These are phyloP conservation scores for Cichorium intybus DNA, from an alignment of 140 eudicot species.

Conservation along the genomic window DNA sequence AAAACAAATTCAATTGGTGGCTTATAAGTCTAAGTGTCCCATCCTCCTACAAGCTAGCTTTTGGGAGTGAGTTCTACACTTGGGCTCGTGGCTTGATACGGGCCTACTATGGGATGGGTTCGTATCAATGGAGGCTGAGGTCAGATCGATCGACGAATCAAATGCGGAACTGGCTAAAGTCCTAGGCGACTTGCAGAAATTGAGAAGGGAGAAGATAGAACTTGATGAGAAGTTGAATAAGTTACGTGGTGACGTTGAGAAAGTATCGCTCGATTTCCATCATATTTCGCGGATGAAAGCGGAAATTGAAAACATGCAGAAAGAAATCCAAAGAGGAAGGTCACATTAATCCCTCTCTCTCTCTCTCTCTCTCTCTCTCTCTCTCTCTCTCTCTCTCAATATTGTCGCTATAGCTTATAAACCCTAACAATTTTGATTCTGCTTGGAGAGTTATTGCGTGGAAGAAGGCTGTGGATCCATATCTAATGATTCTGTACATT, in stretches of 20 bases:
- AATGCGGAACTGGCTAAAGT: slow-evolving; percentile 35
- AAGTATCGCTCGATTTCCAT: slow-evolving; percentile 20
- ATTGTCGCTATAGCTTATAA: background rate
- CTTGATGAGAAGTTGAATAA: slow-evolving; percentile 37
- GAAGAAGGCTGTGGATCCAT: background rate
- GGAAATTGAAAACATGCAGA: slow-evolving; percentile 48
- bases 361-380: no score
- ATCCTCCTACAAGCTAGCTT: no score
- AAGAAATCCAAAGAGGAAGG: slow-evolving; percentile 72
- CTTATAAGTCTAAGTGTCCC: no score
- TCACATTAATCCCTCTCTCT: background rate
- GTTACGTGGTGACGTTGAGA: slow-evolving; percentile 27
- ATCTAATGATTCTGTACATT: background rate
- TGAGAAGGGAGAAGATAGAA: slow-evolving; percentile 43
- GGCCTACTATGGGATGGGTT: no score
- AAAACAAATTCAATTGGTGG: no score
- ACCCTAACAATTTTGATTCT: background rate
- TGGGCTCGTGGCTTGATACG: no score
- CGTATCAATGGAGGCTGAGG: slow-evolving; percentile 56
- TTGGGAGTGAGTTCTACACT: no score
- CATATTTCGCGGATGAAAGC: slow-evolving; percentile 30
- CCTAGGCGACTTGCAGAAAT: slow-evolving; percentile 35
- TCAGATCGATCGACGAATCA: slow-evolving; percentile 37
- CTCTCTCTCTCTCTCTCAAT: no score
- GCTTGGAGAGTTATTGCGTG: background rate